A percentile compares a stretch with the other conserved stretches of the same genome.
phyloP scores from a whole-genome alignment of 495 filamentous ascomycete genomes.

The Hypoxylon intermedium region DNA sequence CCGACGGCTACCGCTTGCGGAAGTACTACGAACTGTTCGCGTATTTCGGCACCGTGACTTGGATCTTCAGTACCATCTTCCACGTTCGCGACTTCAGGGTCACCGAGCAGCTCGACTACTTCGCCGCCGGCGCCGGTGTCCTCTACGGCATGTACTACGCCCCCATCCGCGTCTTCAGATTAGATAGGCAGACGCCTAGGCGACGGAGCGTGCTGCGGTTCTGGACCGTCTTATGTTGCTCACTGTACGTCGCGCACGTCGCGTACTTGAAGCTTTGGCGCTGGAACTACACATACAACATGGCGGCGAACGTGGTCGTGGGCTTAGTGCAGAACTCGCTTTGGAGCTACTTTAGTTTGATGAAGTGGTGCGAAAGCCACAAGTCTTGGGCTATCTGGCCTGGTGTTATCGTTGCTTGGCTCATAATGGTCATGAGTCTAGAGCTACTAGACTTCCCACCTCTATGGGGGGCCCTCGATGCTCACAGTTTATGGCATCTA shows the following conservation, averaged over 20 bases:
- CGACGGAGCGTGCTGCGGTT: conserved; percentile 67
- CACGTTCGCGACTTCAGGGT: conserved; percentile 83
- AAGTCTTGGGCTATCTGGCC: conserved; percentile 88
- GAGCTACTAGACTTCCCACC: conserved; percentile 95
- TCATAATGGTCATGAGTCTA: conserved; percentile 91
- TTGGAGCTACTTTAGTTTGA: conserved; percentile 85
- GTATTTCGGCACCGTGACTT: conserved; percentile 81
- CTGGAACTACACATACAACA: conserved; percentile 98
- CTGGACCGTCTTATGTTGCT: conserved; percentile 77
- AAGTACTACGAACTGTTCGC: conserved; percentile 82
- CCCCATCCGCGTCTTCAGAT: conserved; percentile 77
- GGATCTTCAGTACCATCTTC: conserved; percentile 89
- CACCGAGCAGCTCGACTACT: conserved; percentile 96
- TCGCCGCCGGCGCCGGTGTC: conserved; percentile 88
- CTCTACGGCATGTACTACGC: conserved; percentile 90
- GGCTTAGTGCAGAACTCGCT: conserved; percentile 82
- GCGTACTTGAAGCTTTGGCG: conserved; percentile 81
- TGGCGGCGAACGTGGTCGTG: conserved; percentile 87
- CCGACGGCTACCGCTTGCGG: conserved; percentile 74
- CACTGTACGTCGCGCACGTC: conserved; percentile 78
- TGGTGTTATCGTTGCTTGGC: conserved; percentile 89
- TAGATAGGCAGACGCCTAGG: conserved; percentile 68
- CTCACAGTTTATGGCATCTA: conserved; percentile 95
- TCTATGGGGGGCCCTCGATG: conserved; percentile 81
- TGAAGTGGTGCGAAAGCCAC: conserved; percentile 71